Base-by-base conservation (phyloP, 164 flowering plant genomes). In the Akebia trifoliata region DNA sequence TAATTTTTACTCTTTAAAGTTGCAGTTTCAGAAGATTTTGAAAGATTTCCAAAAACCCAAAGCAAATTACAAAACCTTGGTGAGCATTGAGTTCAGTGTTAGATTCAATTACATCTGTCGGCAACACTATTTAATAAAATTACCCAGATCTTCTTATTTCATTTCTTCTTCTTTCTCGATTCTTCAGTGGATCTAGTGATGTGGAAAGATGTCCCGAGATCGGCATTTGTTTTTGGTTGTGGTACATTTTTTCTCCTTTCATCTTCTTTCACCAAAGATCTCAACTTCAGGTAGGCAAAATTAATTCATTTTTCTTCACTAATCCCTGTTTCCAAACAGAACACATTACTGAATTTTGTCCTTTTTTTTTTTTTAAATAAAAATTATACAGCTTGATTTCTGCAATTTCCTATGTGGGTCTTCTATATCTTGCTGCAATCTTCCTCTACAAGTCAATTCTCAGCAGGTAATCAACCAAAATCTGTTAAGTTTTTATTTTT, bases 141-240 rank as follows among this genome's bases (percentile, higher is more conserved):
- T 22, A 24, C 1, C 14, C 11, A 20, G 29, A 45, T 21, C 31
- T 24, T n/a, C 56, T 3, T 2, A 22, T 5, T 32, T 32, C 26
- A 2, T 44, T 12, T 36, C 6, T 64, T 45, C 10, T 30, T 42
- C 29, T 53, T 20, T 30, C 21, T 26, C 38, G 1, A 36, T 28
- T 56, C 18, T 53, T 51, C 78, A 89, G 98, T 82, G 73, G 94
- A 92, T 72, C 65, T 92, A 52, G 75, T 92, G 6, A 87, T 92
- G 97, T 92, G 98, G 98, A 87, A 73, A 72, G 90, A 92, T 55
- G 77, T 80, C 37, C 76, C 97, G 7, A 89, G 70, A 74, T 85
- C 98, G 2, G 82, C 91, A 56, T 70, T 92, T 18, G 64, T 85
- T 2, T 92, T 92, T 67, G 92, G 91, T 26, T 36, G 76, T 25